Base-by-base conservation (phyloP, 805 yeast species). In the Wickerhamiella azymoides region DNA sequence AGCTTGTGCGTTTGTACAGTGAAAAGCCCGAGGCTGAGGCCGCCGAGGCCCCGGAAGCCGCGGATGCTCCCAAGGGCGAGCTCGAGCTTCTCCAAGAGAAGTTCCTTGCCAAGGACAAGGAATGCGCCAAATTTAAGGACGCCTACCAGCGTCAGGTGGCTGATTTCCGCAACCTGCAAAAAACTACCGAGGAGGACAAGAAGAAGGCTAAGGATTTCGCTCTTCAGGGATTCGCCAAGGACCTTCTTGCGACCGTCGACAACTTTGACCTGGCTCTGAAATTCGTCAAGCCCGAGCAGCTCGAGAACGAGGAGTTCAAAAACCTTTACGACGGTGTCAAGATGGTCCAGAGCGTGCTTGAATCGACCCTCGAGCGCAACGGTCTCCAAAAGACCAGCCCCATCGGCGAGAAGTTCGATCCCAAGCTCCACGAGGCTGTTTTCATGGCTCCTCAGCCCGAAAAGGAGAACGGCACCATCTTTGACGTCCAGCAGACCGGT, bases 401-500 rank as follows among this genome's bases (percentile, higher is more conserved):
- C 43, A 48, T 83, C 32, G 94, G 89, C 52, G 84, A 85, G 65
- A 70, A 67, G 53, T 86, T 88, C 57, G 94, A 86, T 63, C 96
- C 96, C 51, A 84, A 88, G 66, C 71, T 70, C 56, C 96, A 86
- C 63, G 96, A 86, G 67, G 96, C 96, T 45, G 77, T 89, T 27
- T 88, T 86, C 65, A 92, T 86, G 69, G 67, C 82, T 46, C 81
- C 89, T 28, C 84, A 80, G 59, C 84, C 88, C 41, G 92, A 76
- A 55, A 84, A 84, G 65, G 89, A 83, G 65, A 84, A 95, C 14
- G 95, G 95, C 49, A 80, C 95, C 24, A 84, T 86, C 49, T 82
- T 88, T 77, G 84, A 76, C 58, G 96, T 88, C 49, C 95, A 86
- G 68, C 95, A 83, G 67, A 73, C 80, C 19, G 96, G 96, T 37